A percentile compares a stretch with the other conserved stretches of the same genome.
phyloP scores from a whole-genome alignment of 1,284 basidiomycete genomes.

The Phellopilus nigrolimitatus region DNA sequence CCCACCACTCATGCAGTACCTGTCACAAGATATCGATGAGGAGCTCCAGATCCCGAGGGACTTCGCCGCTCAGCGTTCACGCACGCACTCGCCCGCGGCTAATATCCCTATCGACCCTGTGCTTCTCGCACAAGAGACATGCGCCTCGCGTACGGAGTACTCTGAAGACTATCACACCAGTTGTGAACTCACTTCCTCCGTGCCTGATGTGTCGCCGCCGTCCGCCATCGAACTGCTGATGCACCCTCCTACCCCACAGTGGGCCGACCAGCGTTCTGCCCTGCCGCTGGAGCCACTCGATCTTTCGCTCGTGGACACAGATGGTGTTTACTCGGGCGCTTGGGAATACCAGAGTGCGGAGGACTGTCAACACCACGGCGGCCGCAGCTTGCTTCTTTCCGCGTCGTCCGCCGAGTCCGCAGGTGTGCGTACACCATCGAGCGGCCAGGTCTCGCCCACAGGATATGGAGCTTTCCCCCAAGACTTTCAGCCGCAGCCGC shows the following conservation, averaged over 20 bases:
- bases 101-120: slow-evolving; percentile 15
- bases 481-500: neutral
- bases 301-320: too few species aligned
- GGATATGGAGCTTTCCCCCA: neutral
- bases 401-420: slow-evolving; percentile 5
- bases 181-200: neutral
- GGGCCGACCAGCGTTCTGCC: neutral
- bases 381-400: neutral
- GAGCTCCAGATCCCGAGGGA: neutral
- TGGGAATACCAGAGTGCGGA: neutral
- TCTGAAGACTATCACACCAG: neutral
- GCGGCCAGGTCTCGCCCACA: neutral
- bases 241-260: neutral
- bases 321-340: neutral
- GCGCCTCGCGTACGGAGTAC: neutral
- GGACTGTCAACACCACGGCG: neutral
- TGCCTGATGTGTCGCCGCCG: too few species aligned
- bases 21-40: slow-evolving; percentile 1
- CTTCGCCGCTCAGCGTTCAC: neutral
- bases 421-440: slow-evolving; percentile 6
- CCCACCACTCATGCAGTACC: slow-evolving; percentile 15
- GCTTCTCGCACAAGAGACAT: neutral
- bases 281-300: neutral
- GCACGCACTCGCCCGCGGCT: neutral
- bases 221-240: slow-evolving; percentile 6